phyloP scores from a whole-genome alignment of 2,329 filamentous ascomycete genomes.

The Rasamsonia emersonii region DNA sequence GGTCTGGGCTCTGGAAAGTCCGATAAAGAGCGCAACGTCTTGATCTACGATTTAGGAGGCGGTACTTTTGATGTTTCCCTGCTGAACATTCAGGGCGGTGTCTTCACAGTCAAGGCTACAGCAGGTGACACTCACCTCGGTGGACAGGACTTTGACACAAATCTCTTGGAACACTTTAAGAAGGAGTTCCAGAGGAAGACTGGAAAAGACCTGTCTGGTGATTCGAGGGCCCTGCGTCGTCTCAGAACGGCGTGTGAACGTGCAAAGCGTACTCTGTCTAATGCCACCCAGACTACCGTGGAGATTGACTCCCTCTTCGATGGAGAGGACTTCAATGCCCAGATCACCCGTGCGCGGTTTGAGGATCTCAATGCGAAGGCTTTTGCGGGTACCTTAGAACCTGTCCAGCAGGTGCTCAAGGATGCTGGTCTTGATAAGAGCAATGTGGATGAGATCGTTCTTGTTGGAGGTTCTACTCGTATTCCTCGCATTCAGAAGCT shows the following conservation, averaged over 20 bases:
- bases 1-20: conserved; percentile 93
- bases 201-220: conserved; percentile 69
- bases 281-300: conserved; percentile 92
- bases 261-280: conserved; percentile 98
- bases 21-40: conserved; percentile 95
- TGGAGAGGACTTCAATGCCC: conserved; percentile 93
- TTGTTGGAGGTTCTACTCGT: conserved; percentile 98
- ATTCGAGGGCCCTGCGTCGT: conserved; percentile 87
- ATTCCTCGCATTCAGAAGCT: conserved; percentile 99
- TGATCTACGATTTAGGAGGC: conserved; percentile 99
- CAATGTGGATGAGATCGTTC: conserved; percentile 94
- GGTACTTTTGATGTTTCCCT: conserved; percentile 99
- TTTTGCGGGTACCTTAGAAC: conserved; percentile 87
- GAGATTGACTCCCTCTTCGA: conserved; percentile 99
- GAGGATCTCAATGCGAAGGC: conserved; percentile 96
- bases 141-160: conserved; percentile 94
- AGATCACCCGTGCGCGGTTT: conserved; percentile 97
- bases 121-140: conserved; percentile 96
- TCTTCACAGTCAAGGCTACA: conserved; percentile 98
- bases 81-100: conserved; percentile 96
- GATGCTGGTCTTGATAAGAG: conserved; percentile 81
- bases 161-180: conserved; percentile 92
- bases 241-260: conserved; percentile 97
- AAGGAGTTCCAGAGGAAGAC: conserved; percentile 83
- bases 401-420: conserved; percentile 93